Evolutionary conservation across 2,329 filamentous ascomycete species (phyloP), one percentile per base, ranked within the genome.

Genomic region (Emmonsiellopsis sp.): DNA sequence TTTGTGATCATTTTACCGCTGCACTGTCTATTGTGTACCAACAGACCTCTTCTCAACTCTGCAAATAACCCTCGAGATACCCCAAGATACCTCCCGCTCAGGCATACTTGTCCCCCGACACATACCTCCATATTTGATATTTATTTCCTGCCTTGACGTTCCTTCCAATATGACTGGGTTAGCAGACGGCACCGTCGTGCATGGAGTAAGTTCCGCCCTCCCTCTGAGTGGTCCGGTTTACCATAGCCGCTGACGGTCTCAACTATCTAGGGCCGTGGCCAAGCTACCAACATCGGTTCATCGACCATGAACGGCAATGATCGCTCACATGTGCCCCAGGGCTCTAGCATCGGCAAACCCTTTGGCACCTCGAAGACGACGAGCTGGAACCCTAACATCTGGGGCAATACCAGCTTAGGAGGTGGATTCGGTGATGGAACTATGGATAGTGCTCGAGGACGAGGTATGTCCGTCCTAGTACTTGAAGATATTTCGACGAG

Each of bases 351-450:
- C 54, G 66, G 68, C 6, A 70, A 71, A 52, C 66, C 70, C n/a
- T 77, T 77, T 61, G 69, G 70, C 14, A 67, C 65, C 58, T 68
- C 67, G 42, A 73, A 71, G 53, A 59, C 69, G 53, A 59, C 69
- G 36, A 70, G 68, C 59, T 70, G 73, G 74, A 69, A 73, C 65
- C 61, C 65, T 65, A 74, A 70, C 34, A 79, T 82, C 42, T 83
- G 80, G 80, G 73, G 74, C 10, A 77, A 71, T 56, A 68, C 51
- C 37, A 48, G 47, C 10, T 53, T 53, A 7, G 70, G 72, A 47
- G 67, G 69, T 66, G 74, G 74, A 13, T 71, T 76, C 55, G 71
- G 71, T 27, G 73, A 72, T 62, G 68, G 68, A 65, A 71, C 70
- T 55, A 73, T 68, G 61, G 78, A 76, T 57, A 63, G 70, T 46